Conservation (phyloP, 345 rosid species). For the Streptanthus diversifolius region DNA sequence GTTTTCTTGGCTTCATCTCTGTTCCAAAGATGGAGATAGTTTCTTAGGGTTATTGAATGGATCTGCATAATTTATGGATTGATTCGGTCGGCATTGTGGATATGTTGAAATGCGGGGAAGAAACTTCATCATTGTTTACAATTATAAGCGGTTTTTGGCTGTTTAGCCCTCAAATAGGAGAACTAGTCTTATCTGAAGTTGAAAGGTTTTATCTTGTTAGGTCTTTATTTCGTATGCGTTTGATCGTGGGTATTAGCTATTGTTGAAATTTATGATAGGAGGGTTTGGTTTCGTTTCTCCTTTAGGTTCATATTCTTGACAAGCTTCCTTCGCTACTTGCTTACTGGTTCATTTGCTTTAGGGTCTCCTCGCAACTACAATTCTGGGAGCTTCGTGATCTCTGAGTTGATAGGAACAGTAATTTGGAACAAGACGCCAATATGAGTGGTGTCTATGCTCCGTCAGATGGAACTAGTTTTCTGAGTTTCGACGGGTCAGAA, state of each 20-base stretch:
- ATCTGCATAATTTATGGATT: conserved; percentile 36
- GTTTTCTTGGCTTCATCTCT: not conserved
- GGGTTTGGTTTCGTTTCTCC: not conserved
- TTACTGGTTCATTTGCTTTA: conserved; percentile 22
- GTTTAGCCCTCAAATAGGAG: not conserved
- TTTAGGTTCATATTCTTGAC: not conserved
- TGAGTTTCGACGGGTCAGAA: conserved; percentile 38
- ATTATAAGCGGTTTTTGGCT: not conserved
- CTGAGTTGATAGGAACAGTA: conserved; percentile 10
- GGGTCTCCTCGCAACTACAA: conserved; percentile 16
- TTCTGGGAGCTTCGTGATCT: conserved; percentile 12
- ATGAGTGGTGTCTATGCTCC: conserved; percentile 37
- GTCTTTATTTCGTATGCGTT: not conserved
- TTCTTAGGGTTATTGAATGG: conserved; percentile 20
- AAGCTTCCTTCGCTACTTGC: not conserved
- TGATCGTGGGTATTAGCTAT: not conserved
- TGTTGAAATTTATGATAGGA: not conserved
- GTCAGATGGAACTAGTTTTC: conserved; percentile 36
- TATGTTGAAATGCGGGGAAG: conserved; percentile 3
- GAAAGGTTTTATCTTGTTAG: conserved; percentile 8
- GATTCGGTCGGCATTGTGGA: conserved; percentile 26
- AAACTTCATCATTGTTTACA: not conserved
- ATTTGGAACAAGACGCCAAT: conserved; percentile 8
- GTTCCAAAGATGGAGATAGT: not conserved
- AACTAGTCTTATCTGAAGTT: not conserved